Percentiles rank a stretch among this genome's conserved stretches.
These are phyloP conservation scores for Claviceps africana DNA, from an alignment of 2,329 filamentous ascomycete genomes.

Conservation along the genomic window DNA sequence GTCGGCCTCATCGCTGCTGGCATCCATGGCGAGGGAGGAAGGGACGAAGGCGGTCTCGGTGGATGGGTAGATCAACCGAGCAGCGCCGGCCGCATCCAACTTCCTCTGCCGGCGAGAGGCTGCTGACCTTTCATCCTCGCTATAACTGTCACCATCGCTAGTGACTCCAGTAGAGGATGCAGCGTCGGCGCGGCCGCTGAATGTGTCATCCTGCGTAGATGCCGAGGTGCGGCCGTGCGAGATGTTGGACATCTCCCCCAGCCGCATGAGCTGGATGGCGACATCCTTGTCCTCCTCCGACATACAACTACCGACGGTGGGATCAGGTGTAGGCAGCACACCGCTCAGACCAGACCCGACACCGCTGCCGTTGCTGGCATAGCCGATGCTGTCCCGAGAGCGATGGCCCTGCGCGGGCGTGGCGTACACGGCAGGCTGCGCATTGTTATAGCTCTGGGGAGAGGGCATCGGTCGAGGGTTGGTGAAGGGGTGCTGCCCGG, in stretches of 20 bases:
- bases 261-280: constrained; percentile 87
- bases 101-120: constrained; percentile 45
- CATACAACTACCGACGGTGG: constrained; percentile 93
- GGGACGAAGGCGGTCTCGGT: constrained; percentile 39
- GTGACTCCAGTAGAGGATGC: constrained; percentile 76
- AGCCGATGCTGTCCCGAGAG: constrained; percentile 48
- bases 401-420: constrained; percentile 49
- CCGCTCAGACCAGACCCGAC: constrained; percentile 25
- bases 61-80: constrained; percentile 35
- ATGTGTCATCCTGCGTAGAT: constrained; percentile 83
- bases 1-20: constrained; percentile 21
- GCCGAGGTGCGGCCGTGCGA: constrained; percentile 87
- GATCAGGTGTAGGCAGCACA: constrained; percentile 80
- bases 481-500: constrained; percentile 65
- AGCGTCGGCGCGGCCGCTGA: constrained; percentile 77
- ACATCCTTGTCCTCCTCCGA: constrained; percentile 92
- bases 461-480: constrained; percentile 69
- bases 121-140: constrained; percentile 46
- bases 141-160: constrained; percentile 59
- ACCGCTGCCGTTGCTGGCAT: constrained; percentile 30
- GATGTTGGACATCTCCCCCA: constrained; percentile 86
- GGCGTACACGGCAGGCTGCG: constrained; percentile 42
- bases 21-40: constrained; percentile 32
- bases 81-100: constrained; percentile 26
- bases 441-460: constrained; percentile 57